phyloP scores from a whole-genome alignment of 192 early-diverging fungal genomes.

The Coemansia sp. region DNA sequence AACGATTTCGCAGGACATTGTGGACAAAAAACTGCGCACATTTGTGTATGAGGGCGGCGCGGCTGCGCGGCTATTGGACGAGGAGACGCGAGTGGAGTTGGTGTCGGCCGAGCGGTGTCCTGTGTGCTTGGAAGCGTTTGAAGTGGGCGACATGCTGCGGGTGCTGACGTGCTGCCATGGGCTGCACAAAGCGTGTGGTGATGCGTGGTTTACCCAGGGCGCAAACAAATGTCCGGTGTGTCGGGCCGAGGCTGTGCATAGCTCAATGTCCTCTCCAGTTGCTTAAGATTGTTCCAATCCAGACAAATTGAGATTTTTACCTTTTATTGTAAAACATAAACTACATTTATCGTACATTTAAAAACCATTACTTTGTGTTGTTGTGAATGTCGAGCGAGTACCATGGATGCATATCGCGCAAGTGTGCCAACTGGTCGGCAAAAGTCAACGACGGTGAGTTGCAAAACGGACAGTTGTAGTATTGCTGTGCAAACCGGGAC shows the following conservation, averaged over 20 bases:
- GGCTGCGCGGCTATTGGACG: slow-evolving; percentile 13
- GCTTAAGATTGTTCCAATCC: neutral
- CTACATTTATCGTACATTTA: neutral
- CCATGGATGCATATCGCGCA: slow-evolving; percentile 37
- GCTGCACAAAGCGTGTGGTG: slow-evolving; percentile 40
- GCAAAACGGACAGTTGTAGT: slow-evolving; percentile 49
- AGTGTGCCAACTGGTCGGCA: slow-evolving; percentile 22
- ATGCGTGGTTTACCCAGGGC: slow-evolving; percentile 49
- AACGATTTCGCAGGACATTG: slow-evolving; percentile 39
- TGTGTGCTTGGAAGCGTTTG: slow-evolving; percentile 45
- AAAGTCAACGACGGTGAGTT: slow-evolving; percentile 11
- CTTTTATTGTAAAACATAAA: slow-evolving; percentile 10
- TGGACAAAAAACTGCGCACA: slow-evolving; percentile 31
- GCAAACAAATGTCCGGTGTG: slow-evolving; percentile 49
- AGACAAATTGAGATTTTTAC: no score
- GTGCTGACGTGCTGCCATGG: slow-evolving; percentile 42
- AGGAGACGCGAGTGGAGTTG: slow-evolving; percentile 13
- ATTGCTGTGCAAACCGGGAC: slow-evolving; percentile 21
- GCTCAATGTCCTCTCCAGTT: neutral
- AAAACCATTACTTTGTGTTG: slow-evolving; percentile 16
- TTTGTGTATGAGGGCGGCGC: slow-evolving; percentile 12
- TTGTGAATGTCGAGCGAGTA: slow-evolving; percentile 36
- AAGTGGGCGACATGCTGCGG: slow-evolving; percentile 26
- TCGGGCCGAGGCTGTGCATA: slow-evolving; percentile 31
- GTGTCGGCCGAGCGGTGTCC: slow-evolving; percentile 45